Base-by-base conservation (phyloP, 345 rosid species). In the Fremontodendron californicum region DNA sequence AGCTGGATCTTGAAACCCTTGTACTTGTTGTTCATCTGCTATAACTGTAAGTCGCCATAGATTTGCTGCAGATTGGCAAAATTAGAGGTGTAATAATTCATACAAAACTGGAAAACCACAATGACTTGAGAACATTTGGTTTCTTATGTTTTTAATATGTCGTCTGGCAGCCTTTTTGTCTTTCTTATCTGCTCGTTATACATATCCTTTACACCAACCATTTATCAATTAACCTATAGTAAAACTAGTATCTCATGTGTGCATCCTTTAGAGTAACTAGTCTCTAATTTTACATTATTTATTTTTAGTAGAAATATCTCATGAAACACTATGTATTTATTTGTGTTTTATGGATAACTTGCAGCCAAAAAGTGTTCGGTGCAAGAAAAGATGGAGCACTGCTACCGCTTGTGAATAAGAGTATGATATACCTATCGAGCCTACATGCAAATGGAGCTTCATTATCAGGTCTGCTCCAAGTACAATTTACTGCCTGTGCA, bases 331-430 rank as follows among this genome's bases (percentile, higher is more conserved):
- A 9, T 42, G 25, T 57, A 25, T 64, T 70, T 16, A 46, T 49
- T 29, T 35, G 60, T 48, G 4, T 78, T 78, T 18, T n/a, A 6
- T 46, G 69, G 75, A 74, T 23, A 31, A 65, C 52, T 35, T 85
- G 84, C 90, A 95, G 99, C 63, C 88, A 80, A 79, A 93, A 92
- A 84, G 78, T 95, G 64, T 70, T 95, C 45, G 93, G 89, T 48
- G 79, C 84, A 12, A 81, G 98, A 85, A 89, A 88, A 79, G 99
- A 95, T 64, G 93, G 93, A 4, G 96, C 89, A 33, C 29, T 39
- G 10, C 81, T 93, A 10, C 99, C 98, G 0, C 85, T 95, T 16
- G 97, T 95, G 74, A 95, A 93, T 87, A 90, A 85, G 91, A 88
- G 88, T 43, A 88, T 84, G 78, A 88, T 93, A 84, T 88, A 95